Base-by-base conservation (phyloP, 2,329 filamentous ascomycete species). In the Cladophialophora immunda region DNA sequence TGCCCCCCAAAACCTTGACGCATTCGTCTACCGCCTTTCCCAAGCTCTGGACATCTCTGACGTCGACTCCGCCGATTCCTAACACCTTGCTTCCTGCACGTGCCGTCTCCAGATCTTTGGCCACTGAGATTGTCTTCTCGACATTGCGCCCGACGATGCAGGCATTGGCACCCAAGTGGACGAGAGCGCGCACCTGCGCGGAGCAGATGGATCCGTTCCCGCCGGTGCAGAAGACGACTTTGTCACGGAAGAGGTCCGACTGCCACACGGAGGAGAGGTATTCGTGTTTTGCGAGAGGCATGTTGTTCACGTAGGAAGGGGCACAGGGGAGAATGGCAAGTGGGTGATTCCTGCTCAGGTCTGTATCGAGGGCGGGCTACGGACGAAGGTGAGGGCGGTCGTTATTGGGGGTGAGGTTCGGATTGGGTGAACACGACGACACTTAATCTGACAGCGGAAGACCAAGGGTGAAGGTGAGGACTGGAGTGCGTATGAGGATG, bases 171-270 rank as follows among this genome's bases (percentile, higher is more conserved):
- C 95, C 95, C 7, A 99, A 88, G 69, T 94, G 87, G 27, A 99
- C 93, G 67, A 99, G 84, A 3, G 95, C 95, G 71, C 93, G 88
- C 34, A 97, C 95, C 82, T 98, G 95, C 63, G 92, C 93, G 74
- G 91, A 95, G 83, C 95, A 97, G 76, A 99, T 98, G 29, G 91
- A 90, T 63, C 95, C 94, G 4, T 93, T 93, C 60, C 95, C 95
- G 66, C 95, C 95, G 3, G 95, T 99, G 75, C 96, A 96, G 80
- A 98, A 97, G 72, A 94, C 87, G 53, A 98, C 94, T 75, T 95
- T 94, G 36, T 90, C 89, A 69, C 90, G 92, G 77, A 97, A 97
- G 69, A 97, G 90, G 70, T 90, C 92, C 80, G 97, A 91, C 73
- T 86, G 89, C 93, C 94, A 97, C 73, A 93, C 88, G 67, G 89